A percentile compares a stretch with the other conserved stretches of the same genome.
These are phyloP conservation scores for Pyricularia grisea DNA, from an alignment of 2,329 filamentous ascomycete genomes.

Conservation along the genomic window DNA sequence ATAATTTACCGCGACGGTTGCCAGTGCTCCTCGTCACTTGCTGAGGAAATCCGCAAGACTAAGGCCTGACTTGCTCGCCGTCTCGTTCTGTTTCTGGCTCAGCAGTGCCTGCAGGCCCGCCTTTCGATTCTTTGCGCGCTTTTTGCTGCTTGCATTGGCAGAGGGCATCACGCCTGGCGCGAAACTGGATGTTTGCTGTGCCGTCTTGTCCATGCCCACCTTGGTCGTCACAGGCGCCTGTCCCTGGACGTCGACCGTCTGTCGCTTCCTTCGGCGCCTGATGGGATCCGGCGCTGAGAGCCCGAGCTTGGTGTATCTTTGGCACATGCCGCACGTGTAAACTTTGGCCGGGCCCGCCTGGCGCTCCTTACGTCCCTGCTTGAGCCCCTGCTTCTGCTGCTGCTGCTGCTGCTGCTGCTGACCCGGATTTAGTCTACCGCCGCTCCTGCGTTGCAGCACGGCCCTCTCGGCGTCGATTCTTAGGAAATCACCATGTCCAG, in stretches of 20 bases:
- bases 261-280: constrained; percentile 14
- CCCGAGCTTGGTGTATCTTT: constrained; percentile 29
- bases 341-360: constrained; percentile 23
- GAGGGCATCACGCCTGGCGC: constrained; percentile 16
- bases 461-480: constrained; percentile 27
- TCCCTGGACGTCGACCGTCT: constrained; percentile 10
- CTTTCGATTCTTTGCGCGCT: constrained; percentile 55
- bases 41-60: constrained; percentile 49
- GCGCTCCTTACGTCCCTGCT: constrained; percentile 3
- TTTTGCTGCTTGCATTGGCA: constrained; percentile 52
- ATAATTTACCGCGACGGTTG: background rate
- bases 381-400: background rate
- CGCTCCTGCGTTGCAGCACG: constrained; percentile 31
- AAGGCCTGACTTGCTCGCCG: constrained; percentile 26
- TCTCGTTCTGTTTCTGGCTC: constrained; percentile 33
- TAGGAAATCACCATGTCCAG: constrained; percentile 33
- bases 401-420: background rate
- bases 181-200: constrained; percentile 1
- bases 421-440: background rate
- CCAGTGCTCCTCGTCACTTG: constrained; percentile 14
- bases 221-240: constrained; percentile 17
- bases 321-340: constrained; percentile 36
- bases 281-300: constrained; percentile 25
- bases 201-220: background rate
- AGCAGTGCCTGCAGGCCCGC: constrained; percentile 57